A percentile compares a stretch with the other conserved stretches of the same genome.
Conservation (phyloP, 1,139 yeast species). For the Spathaspora sp. region DNA sequence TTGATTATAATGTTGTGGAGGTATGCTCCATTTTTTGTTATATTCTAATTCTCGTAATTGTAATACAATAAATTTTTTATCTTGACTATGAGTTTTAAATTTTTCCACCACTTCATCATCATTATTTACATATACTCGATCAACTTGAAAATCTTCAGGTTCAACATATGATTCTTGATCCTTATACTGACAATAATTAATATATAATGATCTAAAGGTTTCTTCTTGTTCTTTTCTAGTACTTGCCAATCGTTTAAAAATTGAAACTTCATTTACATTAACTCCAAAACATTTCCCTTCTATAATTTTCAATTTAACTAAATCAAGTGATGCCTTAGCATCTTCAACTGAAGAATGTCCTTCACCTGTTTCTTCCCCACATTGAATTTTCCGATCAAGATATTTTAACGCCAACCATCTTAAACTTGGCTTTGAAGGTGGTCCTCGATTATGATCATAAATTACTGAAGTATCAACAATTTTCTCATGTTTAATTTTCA, state of each 20-base stretch:
- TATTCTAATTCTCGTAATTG: conserved; percentile 62
- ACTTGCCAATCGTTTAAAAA: conserved; percentile 26
- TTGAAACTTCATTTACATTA: conserved; percentile 35
- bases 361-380: conserved; percentile 42
- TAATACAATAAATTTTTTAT: conserved; percentile 50
- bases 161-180: conserved; percentile 13
- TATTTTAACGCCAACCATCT: conserved; percentile 61
- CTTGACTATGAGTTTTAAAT: conserved; percentile 30
- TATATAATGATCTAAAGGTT: conserved; percentile 39
- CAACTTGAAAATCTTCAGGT: conserved; percentile 26
- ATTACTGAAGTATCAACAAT: conserved; percentile 67
- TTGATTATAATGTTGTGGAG: conserved; percentile 22
- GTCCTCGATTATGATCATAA: conserved; percentile 76
- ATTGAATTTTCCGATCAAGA: conserved; percentile 62
- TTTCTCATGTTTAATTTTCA: conserved; percentile 59
- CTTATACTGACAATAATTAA: conserved; percentile 29
- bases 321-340: conserved; percentile 75
- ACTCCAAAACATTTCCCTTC: conserved; percentile 70
- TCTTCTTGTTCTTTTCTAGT: conserved; percentile 16
- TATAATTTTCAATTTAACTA: conserved; percentile 65
- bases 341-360: conserved; percentile 93
- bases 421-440: conserved; percentile 76
- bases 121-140: conserved; percentile 39
- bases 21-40: conserved; percentile 26
- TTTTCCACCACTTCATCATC: conserved; percentile 60